Evolutionary conservation across 164 flowering plant species (phyloP), one percentile per base, ranked within the genome.

Genomic region (Litsea cubeba): DNA sequence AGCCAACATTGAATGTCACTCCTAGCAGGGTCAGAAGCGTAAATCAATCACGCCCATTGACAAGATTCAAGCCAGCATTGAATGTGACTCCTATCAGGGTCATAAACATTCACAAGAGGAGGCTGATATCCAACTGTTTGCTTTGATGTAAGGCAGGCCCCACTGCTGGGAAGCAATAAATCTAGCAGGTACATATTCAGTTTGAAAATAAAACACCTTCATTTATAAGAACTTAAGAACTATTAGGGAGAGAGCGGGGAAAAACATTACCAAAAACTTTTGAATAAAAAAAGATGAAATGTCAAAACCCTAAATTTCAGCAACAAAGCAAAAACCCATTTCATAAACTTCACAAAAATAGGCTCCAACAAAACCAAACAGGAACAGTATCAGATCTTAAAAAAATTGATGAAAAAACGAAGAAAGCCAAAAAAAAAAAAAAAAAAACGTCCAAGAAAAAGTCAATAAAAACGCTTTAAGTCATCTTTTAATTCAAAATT

Each of bases 261-360:
- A 30, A 30, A 12, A 51, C 58, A 51, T 14, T 51, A 51, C 58
- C 58, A 51, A 15, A 12, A 12, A 51, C 58, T 51, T 17, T 15
- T 3, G 3, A 14, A 51, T 14, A 12, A 51, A 51, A 17, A 12
- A 12, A 14, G 18, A 4, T 51, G 17, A 51, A 12, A 51, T 40
- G 46, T 11, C 46, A 40, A 40, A 40, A 40, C 7, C 46, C 46
- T 40, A 40, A 40, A 40, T 60, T 23, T 65, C 23, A 46, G 46
- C n/a, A 25, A 20, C 57, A 72, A 72, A 30, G 22, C 58, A 40
- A 71, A 68, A 70, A 49, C 35, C n/a, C 46, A 40, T 5, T 40
- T 40, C 46, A 40, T 2, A 40, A 40, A 40, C 46, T 40, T 7
- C 46, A 40, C 46, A 40, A 40, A 40, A 40, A 40, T 40, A 40